Percentiles rank a stretch among this genome's conserved stretches.
phyloP scores from a whole-genome alignment of 257 asterid species.

The Ajuga chamaepitys region DNA sequence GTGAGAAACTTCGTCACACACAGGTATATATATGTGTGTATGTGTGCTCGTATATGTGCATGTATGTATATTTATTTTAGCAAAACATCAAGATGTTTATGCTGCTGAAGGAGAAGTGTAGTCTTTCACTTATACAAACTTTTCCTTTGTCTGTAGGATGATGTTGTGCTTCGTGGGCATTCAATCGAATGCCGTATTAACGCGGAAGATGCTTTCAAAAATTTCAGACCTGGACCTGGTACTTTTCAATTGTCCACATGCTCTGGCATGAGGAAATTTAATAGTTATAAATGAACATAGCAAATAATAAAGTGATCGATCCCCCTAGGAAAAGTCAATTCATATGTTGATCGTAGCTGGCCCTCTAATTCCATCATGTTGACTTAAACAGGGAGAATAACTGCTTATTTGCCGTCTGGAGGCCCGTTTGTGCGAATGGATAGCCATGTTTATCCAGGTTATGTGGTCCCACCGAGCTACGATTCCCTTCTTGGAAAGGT shows the following conservation, averaged over 20 bases:
- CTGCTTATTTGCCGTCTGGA: conserved; percentile 92
- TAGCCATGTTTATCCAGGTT: conserved; percentile 96
- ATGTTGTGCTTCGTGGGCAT: conserved; percentile 86
- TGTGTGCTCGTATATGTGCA: too few species aligned
- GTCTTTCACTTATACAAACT: background rate
- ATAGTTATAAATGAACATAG: background rate
- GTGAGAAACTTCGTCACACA: conserved; percentile 76
- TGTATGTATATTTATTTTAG: too few species aligned
- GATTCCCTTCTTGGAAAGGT: conserved; percentile 99
- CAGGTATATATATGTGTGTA: too few species aligned
- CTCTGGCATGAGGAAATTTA: background rate
- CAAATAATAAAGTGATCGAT: background rate
- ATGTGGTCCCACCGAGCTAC: conserved; percentile 98
- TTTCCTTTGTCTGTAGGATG: conserved; percentile 48
- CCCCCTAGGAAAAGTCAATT: background rate
- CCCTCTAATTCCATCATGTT: conserved; percentile 12
- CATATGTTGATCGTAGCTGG: background rate
- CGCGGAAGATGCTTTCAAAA: conserved; percentile 99
- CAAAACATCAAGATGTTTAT: background rate
- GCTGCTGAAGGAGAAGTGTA: background rate
- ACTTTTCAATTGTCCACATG: conserved; percentile 15
- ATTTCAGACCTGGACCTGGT: conserved; percentile 99
- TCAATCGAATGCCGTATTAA: conserved; percentile 98
- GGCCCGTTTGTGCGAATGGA: conserved; percentile 99
- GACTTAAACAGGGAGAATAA: conserved; percentile 76